Percentiles rank a stretch among this genome's conserved stretches.
Evolutionary conservation across 805 yeast species (phyloP).

Genomic region (Myxozyma neglecta): DNA sequence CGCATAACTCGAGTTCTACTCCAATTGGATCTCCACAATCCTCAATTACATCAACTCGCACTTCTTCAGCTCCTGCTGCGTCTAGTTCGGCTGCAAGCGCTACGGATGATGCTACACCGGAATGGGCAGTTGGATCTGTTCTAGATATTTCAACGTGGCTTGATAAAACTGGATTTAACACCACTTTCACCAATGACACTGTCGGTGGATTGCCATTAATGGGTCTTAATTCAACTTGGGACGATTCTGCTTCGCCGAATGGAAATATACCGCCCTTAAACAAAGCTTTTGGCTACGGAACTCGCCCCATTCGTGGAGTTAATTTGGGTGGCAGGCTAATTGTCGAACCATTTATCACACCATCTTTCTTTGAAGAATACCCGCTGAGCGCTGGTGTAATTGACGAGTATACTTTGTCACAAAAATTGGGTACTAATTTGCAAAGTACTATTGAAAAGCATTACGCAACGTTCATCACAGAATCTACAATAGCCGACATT

Average conservation of each 20-base stretch:
- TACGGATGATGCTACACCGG: slow-evolving; percentile 29
- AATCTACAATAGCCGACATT: slow-evolving; percentile 65
- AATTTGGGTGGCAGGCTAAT: slow-evolving; percentile 89
- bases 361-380: slow-evolving; percentile 61
- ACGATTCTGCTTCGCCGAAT: slow-evolving; percentile 37
- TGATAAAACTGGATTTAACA: slow-evolving; percentile 39
- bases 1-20: neutral
- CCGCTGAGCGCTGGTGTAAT: slow-evolving; percentile 44
- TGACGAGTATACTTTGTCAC: slow-evolving; percentile 72
- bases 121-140: slow-evolving; percentile 34
- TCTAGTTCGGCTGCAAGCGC: slow-evolving; percentile 8
- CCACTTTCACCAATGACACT: slow-evolving; percentile 40
- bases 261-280: slow-evolving; percentile 37
- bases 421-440: slow-evolving; percentile 60
- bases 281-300: slow-evolving; percentile 35
- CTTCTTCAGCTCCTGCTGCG: neutral
- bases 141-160: slow-evolving; percentile 41
- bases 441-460: slow-evolving; percentile 55
- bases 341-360: slow-evolving; percentile 81
- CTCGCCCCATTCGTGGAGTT: slow-evolving; percentile 57
- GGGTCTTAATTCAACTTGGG: slow-evolving; percentile 41
- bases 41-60: neutral
- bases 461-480: slow-evolving; percentile 78
- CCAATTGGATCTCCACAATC: neutral
- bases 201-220: slow-evolving; percentile 41